These are phyloP conservation scores for Penicillium verhagenii DNA, from an alignment of 495 filamentous ascomycete genomes.

Conservation along the genomic window DNA sequence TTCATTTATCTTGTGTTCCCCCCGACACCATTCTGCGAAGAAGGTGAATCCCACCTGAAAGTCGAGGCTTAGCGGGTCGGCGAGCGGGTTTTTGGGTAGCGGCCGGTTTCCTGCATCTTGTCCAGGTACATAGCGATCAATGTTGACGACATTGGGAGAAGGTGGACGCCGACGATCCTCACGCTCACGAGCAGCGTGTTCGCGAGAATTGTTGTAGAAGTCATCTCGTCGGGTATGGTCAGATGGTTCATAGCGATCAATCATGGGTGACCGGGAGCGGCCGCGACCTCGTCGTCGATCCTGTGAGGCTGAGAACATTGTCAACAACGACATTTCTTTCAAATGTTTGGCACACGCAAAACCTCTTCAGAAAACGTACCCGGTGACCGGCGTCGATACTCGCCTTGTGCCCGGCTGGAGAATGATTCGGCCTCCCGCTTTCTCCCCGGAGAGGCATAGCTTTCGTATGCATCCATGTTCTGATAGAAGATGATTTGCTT, in stretches of 20 bases:
- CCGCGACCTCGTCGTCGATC: conserved; percentile 51
- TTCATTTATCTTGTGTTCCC: conserved; percentile 80
- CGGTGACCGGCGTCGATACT: conserved; percentile 54
- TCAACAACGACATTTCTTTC: not conserved
- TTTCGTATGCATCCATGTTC: conserved; percentile 47
- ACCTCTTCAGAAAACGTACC: conserved; percentile 32
- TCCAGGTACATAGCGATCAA: conserved; percentile 94
- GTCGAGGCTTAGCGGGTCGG: conserved; percentile 79
- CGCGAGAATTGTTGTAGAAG: conserved; percentile 54
- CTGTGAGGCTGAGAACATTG: conserved; percentile 36
- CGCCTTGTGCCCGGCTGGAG: conserved; percentile 27
- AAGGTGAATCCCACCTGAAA: conserved; percentile 96
- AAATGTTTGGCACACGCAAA: not conserved
- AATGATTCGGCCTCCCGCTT: conserved; percentile 41
- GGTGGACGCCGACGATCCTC: conserved; percentile 65
- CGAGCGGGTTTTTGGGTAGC: conserved; percentile 67
- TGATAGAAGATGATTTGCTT: not conserved
- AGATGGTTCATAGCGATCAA: conserved; percentile 71
- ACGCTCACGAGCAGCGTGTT: conserved; percentile 66
- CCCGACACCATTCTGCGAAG: conserved; percentile 96
- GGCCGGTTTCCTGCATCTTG: conserved; percentile 61
- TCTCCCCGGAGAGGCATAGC: conserved; percentile 39
- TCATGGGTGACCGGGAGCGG: conserved; percentile 72
- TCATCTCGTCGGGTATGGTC: conserved; percentile 53
- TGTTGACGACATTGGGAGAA: conserved; percentile 66